Evolutionary conservation across 2,329 filamentous ascomycete genomes (phyloP).

Genomic region (Kalmusia sp.): DNA sequence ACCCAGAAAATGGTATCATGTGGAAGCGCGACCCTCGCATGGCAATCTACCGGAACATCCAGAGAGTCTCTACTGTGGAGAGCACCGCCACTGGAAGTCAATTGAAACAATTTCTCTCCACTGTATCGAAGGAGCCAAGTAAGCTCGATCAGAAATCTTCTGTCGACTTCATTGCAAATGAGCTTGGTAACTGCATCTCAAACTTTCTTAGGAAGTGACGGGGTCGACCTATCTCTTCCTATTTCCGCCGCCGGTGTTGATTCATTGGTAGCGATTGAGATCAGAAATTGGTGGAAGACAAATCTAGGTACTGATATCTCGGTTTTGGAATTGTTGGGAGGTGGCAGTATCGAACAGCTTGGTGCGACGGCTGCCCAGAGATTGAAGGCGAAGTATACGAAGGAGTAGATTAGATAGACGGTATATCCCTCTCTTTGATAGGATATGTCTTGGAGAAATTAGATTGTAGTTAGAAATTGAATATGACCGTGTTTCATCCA

Average conservation of each 20-base stretch:
- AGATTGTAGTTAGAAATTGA: too few species aligned
- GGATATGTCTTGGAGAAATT: neutral
- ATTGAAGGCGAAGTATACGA: neutral
- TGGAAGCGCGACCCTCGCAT: slow-evolving; percentile 13
- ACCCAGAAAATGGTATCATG: slow-evolving; percentile 3
- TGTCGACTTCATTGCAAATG: slow-evolving; percentile 4
- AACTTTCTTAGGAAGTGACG: neutral
- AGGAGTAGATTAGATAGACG: neutral
- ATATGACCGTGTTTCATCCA: too few species aligned
- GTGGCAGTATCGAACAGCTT: slow-evolving; percentile 15
- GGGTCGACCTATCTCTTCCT: slow-evolving; percentile 14
- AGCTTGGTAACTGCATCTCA: slow-evolving; percentile 5
- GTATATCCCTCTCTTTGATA: neutral
- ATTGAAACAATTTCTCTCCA: neutral
- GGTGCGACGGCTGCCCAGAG: slow-evolving; percentile 27
- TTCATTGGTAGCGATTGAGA: slow-evolving; percentile 42
- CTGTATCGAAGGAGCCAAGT: neutral
- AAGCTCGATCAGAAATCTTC: slow-evolving; percentile 3
- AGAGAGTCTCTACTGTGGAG: neutral
- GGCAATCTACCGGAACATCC: slow-evolving; percentile 9
- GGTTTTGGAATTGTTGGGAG: slow-evolving; percentile 22
- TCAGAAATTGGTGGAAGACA: slow-evolving; percentile 47
- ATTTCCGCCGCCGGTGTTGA: slow-evolving; percentile 30
- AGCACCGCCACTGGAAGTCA: neutral
- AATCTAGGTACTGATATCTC: slow-evolving; percentile 30